Conservation (phyloP, 441 rosid species). For the Croton setiger region DNA sequence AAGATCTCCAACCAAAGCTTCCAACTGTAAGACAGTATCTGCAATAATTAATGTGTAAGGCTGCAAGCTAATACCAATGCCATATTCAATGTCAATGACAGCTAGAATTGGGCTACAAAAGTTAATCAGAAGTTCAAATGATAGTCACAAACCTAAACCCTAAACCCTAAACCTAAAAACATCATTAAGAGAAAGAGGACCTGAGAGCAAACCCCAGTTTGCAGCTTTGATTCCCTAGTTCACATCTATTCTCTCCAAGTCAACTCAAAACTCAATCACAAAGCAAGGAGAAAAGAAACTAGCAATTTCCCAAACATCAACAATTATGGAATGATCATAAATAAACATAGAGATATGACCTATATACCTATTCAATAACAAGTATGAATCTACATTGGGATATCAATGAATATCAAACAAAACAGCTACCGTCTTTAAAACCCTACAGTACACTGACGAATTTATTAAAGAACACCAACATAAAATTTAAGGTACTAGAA, state of each 20-base stretch:
- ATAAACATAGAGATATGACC: neutral
- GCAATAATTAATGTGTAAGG: constrained; percentile 23
- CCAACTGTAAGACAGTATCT: constrained; percentile 65
- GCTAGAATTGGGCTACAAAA: neutral
- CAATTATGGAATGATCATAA: neutral
- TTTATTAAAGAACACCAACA: neutral
- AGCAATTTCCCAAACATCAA: neutral
- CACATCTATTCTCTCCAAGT: neutral
- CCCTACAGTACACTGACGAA: neutral
- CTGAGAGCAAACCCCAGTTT: neutral
- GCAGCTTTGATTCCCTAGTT: neutral
- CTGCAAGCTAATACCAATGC: too few species aligned
- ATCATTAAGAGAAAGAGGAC: neutral
- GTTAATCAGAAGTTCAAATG: neutral
- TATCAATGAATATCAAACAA: too few species aligned
- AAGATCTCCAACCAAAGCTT: constrained; percentile 79
- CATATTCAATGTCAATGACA: neutral
- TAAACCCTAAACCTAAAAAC: too few species aligned
- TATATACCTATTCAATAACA: neutral
- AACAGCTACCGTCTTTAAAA: neutral
- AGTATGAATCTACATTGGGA: too few species aligned
- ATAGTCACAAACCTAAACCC: neutral
- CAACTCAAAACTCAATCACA: neutral
- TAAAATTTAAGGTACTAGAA: neutral
- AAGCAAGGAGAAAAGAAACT: neutral